These are phyloP conservation scores for Tephrocybe sp. DNA, from an alignment of 768 basidiomycete species.

Conservation along the genomic window DNA sequence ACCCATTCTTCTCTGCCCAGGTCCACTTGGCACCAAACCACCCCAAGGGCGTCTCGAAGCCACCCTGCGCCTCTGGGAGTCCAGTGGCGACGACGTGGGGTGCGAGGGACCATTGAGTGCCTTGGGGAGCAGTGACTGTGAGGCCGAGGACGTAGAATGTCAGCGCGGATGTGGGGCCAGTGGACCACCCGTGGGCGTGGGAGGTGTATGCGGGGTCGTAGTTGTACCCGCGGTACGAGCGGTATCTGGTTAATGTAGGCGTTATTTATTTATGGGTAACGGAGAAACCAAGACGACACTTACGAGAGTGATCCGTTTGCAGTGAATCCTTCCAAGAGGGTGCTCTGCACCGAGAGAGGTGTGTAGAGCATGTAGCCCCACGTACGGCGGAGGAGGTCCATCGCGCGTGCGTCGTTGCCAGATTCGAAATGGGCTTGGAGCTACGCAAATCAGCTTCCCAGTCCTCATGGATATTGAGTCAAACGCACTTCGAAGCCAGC, in stretches of 20 bases:
- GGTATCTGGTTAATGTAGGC: conserved; percentile 33
- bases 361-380: conserved; percentile 65
- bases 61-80: conserved; percentile 41
- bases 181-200: conserved; percentile 60
- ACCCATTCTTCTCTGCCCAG: background rate
- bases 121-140: conserved; percentile 43
- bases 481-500: conserved; percentile 49
- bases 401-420: conserved; percentile 46
- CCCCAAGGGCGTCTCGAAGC: conserved; percentile 51
- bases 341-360: conserved; percentile 51
- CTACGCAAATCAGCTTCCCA: conserved; percentile 21
- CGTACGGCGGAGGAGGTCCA: conserved; percentile 50
- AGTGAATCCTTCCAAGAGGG: conserved; percentile 57
- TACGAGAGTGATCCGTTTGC: conserved; percentile 54
- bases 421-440: conserved; percentile 57
- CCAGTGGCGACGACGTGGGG: conserved; percentile 37
- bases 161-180: conserved; percentile 54
- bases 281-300: conserved; percentile 5
- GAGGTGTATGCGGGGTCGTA: conserved; percentile 56
- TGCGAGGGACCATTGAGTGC: conserved; percentile 43
- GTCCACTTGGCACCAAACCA: conserved; percentile 49
- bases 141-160: conserved; percentile 58
- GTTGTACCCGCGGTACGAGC: conserved; percentile 51
- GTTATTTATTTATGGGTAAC: background rate
- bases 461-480: background rate